Percentiles rank a stretch among this genome's conserved stretches.
phyloP scores from a whole-genome alignment of 208 protist species.

The Leishmania guyanensis region DNA sequence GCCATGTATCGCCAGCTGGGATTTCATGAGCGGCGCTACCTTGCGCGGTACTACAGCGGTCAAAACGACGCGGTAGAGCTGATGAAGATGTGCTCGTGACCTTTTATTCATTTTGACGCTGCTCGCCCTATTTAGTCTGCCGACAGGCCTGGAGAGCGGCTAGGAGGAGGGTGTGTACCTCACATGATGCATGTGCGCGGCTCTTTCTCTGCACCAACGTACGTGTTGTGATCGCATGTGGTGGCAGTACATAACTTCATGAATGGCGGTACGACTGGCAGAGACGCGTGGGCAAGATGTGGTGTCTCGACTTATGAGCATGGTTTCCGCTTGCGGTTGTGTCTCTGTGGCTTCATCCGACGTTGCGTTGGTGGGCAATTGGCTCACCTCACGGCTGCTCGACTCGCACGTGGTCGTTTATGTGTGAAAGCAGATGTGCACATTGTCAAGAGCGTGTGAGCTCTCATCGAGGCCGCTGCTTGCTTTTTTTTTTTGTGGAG shows the following conservation, averaged over 20 bases:
- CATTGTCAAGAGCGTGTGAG: neutral
- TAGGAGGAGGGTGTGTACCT: too few relatives aligned
- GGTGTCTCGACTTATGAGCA: neutral
- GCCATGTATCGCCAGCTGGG: slow-evolving; percentile 51
- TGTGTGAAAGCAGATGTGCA: neutral
- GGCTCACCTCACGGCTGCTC: neutral
- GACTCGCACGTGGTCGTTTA: neutral
- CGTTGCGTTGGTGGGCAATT: neutral
- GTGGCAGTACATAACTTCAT: neutral
- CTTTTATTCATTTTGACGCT: neutral
- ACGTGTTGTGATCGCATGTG: neutral
- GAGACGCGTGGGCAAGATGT: neutral
- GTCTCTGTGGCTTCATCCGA: neutral
- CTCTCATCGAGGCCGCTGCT: neutral
- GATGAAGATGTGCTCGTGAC: slow-evolving; percentile 25
- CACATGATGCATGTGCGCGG: neutral
- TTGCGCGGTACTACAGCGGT: slow-evolving; percentile 61
- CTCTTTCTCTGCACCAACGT: neutral
- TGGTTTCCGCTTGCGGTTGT: neutral
- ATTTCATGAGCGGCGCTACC: slow-evolving; percentile 50
- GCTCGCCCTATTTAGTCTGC: neutral
- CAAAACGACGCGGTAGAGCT: slow-evolving; percentile 71
- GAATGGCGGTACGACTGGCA: neutral
- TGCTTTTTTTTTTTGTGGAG: neutral
- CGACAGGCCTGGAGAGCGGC: neutral